A percentile compares a stretch with the other conserved stretches of the same genome.
Conservation (phyloP, 2,329 filamentous ascomycete genomes). For the Pestalotiopsis sp. region DNA sequence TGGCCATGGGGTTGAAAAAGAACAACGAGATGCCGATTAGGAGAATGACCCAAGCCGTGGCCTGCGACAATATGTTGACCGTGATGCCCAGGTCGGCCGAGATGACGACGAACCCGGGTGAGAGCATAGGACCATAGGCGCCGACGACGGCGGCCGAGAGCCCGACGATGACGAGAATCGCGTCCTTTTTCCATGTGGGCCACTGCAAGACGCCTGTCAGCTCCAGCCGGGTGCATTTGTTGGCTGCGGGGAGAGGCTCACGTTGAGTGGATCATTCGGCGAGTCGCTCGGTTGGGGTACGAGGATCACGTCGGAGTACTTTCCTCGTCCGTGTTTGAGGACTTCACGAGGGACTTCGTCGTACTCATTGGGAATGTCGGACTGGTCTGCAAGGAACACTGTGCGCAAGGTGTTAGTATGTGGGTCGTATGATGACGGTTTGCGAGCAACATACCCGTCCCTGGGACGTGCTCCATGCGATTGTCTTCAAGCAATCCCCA, state of each 20-base stretch:
- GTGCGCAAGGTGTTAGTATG: constrained; percentile 17
- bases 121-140: constrained; percentile 55
- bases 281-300: constrained; percentile 50
- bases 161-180: constrained; percentile 46
- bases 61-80: constrained; percentile 45
- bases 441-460: constrained; percentile 41
- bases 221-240: neutral
- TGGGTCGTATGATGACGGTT: neutral
- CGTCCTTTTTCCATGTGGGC: constrained; percentile 49
- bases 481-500: constrained; percentile 51
- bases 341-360: constrained; percentile 42
- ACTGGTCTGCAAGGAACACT: constrained; percentile 50
- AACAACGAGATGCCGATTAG: constrained; percentile 51
- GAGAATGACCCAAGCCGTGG: constrained; percentile 52
- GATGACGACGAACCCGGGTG: constrained; percentile 51
- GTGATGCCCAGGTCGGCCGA: constrained; percentile 44
- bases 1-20: constrained; percentile 53
- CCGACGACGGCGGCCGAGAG: constrained; percentile 51
- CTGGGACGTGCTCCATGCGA: constrained; percentile 48
- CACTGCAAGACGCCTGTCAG: constrained; percentile 29
- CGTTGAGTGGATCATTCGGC: constrained; percentile 52
- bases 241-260: constrained; percentile 24
- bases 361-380: constrained; percentile 49
- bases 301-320: constrained; percentile 37
- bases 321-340: constrained; percentile 41